These are phyloP conservation scores for Citrus sinensis DNA, from an alignment of 345 rosid genomes.

Conservation along the genomic window DVS_A1.0 CM039169.1:33717501-33718000, in stretches of 20 bases:
- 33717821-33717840: background rate
- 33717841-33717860: background rate
- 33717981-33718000: constrained; percentile 37
- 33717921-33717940: background rate
- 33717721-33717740: constrained; percentile 3
- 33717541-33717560: background rate
- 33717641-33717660: constrained; percentile 18
- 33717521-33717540: constrained; percentile 18
- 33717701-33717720: constrained; percentile 16
- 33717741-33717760: constrained; percentile 6
- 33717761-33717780: constrained; percentile 18
- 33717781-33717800: background rate
- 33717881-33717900: background rate
- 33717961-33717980: constrained; percentile 18
- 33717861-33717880: background rate
- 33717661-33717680: constrained; percentile 12
- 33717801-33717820: no score
- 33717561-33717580: background rate
- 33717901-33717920: background rate
- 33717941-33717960: constrained; percentile 19
- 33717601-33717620: background rate
- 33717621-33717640: constrained; percentile 15
- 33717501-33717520: constrained; percentile 34
- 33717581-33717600: background rate
- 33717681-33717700: constrained; percentile 20